phyloP scores from a whole-genome alignment of 208 protist genomes.

The Zelonia costaricensis region DNA sequence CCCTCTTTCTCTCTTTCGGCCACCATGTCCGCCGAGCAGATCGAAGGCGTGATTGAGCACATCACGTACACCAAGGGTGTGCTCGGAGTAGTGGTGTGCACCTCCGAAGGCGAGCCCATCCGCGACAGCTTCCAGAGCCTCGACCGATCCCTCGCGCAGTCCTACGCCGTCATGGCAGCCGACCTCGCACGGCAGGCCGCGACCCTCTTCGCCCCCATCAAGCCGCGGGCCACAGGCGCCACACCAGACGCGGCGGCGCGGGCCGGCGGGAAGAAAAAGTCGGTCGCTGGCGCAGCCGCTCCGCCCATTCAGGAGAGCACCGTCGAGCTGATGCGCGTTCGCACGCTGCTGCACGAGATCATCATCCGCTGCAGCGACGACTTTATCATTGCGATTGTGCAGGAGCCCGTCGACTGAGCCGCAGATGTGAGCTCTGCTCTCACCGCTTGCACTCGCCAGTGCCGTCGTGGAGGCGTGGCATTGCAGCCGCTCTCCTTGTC shows the following conservation, averaged over 20 bases:
- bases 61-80: conserved; percentile 89
- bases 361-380: conserved; percentile 76
- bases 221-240: neutral
- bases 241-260: neutral
- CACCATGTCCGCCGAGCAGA: conserved; percentile 46
- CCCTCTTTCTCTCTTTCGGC: neutral
- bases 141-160: conserved; percentile 61
- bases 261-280: conserved; percentile 8
- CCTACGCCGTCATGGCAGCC: conserved; percentile 60
- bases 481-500: too few relatives aligned
- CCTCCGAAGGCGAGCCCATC: conserved; percentile 63
- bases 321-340: conserved; percentile 71
- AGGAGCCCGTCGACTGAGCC: conserved; percentile 64
- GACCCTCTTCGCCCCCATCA: conserved; percentile 17
- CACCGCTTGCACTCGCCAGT: too few relatives aligned
- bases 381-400: conserved; percentile 81
- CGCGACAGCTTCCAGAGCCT: conserved; percentile 84
- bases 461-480: too few relatives aligned
- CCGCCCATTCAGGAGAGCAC: conserved; percentile 44
- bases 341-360: conserved; percentile 68
- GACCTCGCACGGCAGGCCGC: conserved; percentile 43
- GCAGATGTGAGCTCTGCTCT: neutral
- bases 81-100: conserved; percentile 79
- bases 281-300: neutral
- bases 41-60: conserved; percentile 81